Percentiles rank a stretch among this genome's conserved stretches.
Conservation (phyloP, 176 grass and related monocot species). For the Secale cereale region DNA sequence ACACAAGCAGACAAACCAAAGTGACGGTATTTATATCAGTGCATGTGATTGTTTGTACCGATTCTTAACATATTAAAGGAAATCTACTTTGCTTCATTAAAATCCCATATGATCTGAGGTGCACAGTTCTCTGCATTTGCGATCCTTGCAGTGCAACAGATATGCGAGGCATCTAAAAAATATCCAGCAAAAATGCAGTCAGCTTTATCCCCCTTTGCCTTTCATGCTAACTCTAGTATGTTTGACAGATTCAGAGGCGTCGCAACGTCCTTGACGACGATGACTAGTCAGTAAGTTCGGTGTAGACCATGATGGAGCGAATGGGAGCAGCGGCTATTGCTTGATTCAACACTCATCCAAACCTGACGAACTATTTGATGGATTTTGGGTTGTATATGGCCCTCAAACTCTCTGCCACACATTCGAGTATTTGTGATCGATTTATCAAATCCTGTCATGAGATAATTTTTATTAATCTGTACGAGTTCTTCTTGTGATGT, state of each 20-base stretch:
- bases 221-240: neutral
- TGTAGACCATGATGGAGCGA: neutral
- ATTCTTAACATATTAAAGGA: neutral
- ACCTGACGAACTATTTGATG: neutral
- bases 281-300: conserved; percentile 34
- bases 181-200: neutral
- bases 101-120: neutral
- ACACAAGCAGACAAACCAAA: conserved; percentile 81
- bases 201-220: neutral
- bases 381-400: neutral
- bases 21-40: conserved; percentile 61
- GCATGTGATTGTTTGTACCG: neutral
- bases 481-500: too few species aligned
- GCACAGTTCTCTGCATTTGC: neutral
- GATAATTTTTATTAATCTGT: too few species aligned
- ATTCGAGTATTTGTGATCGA: neutral
- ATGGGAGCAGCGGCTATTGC: neutral
- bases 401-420: neutral
- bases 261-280: conserved; percentile 75
- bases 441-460: neutral
- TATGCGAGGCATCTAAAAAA: neutral
- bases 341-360: neutral
- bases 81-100: neutral
- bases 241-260: conserved; percentile 76
- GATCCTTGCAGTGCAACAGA: neutral